Percentiles rank a stretch among this genome's conserved stretches.
phyloP scores from a whole-genome alignment of 345 rosid species.

The Durio zibethinus region DNA sequence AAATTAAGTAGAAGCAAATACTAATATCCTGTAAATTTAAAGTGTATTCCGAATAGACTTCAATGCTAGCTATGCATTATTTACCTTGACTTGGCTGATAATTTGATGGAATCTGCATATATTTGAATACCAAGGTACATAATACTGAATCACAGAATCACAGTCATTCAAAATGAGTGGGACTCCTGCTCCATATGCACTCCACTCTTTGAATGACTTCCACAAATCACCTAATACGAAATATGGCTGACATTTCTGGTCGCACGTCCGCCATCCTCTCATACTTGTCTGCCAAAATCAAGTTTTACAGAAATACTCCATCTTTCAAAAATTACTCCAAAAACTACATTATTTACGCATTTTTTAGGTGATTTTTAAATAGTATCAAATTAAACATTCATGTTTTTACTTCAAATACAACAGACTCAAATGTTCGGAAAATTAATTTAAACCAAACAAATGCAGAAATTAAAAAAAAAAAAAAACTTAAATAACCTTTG shows the following conservation, averaged over 20 bases:
- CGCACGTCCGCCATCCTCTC: constrained; percentile 35
- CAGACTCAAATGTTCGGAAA: background rate
- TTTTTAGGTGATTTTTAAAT: background rate
- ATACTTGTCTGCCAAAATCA: constrained; percentile 33
- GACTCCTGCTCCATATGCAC: constrained; percentile 81
- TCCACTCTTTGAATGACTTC: constrained; percentile 79
- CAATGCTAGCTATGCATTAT: background rate
- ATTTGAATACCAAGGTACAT: constrained; percentile 75
- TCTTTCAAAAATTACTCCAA: background rate
- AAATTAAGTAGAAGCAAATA: background rate
- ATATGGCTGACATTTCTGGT: constrained; percentile 35
- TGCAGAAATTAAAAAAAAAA: background rate
- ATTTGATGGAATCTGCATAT: constrained; percentile 37
- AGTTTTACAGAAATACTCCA: background rate
- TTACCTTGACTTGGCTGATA: constrained; percentile 50
- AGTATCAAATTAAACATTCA: background rate
- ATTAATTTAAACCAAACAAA: background rate
- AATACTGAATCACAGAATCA: constrained; percentile 66
- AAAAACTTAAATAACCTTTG: constrained; percentile 37
- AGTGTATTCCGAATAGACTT: background rate
- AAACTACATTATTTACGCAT: background rate
- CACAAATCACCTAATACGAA: constrained; percentile 74
- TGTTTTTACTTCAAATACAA: background rate
- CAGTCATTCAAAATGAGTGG: constrained; percentile 50
- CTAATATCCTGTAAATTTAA: background rate